Evolutionary conservation across 345 rosid species (phyloP).

Genomic region (Sisymbrium irio): DNA sequence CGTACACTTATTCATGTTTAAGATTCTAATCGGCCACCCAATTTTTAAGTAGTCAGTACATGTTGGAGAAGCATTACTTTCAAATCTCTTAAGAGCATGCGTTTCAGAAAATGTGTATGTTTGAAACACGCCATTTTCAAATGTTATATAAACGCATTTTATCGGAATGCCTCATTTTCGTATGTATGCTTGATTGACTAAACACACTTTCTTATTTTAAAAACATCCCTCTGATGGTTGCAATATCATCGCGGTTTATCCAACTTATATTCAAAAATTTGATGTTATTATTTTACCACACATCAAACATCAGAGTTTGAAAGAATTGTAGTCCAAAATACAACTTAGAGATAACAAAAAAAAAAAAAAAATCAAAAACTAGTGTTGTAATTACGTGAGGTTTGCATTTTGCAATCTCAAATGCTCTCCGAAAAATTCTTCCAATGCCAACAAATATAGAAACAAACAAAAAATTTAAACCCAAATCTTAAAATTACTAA

Average conservation of each 20-base stretch:
- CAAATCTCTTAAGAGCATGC: background rate
- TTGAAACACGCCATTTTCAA: background rate
- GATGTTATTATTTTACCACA: background rate
- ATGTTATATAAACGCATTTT: background rate
- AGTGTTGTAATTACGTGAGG: background rate
- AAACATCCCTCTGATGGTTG: background rate
- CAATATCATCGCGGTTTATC: background rate
- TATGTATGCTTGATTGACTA: background rate
- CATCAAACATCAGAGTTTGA: background rate
- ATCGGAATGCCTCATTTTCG: background rate
- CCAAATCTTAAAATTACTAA: background rate
- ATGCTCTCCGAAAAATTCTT: background rate
- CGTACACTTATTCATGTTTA: too few relatives aligned
- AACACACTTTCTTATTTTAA: background rate
- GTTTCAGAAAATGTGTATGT: background rate
- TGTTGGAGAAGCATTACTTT: background rate
- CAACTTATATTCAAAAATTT: background rate
- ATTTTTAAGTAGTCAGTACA: background rate
- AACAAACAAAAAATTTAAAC: background rate
- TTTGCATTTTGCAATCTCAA: background rate
- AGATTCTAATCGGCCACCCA: too few relatives aligned
- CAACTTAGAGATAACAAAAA: background rate
- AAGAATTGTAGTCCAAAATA: background rate
- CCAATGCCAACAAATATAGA: background rate
- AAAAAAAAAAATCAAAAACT: background rate